These are phyloP conservation scores for Apiosordaria backusii DNA, from an alignment of 495 filamentous ascomycete species.

Conservation along the genomic window DNA sequence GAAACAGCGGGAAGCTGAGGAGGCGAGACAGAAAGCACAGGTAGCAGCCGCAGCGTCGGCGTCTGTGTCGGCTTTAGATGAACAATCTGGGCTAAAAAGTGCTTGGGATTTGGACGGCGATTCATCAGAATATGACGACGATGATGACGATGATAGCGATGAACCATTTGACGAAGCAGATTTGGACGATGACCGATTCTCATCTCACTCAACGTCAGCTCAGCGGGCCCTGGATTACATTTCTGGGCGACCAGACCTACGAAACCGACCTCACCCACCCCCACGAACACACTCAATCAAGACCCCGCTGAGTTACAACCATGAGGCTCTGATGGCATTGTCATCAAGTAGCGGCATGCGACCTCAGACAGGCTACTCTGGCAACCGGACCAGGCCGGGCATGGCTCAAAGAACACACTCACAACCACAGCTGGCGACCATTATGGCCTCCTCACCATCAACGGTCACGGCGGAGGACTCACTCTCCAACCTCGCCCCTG, in stretches of 20 bases:
- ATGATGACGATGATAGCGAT: constrained; percentile 44
- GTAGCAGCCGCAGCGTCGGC: constrained; percentile 5
- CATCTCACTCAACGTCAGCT: constrained; percentile 27
- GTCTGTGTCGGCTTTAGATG: constrained; percentile 3
- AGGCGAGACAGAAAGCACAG: constrained; percentile 20
- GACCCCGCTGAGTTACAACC: constrained; percentile 30
- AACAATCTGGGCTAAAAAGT: constrained; percentile 34
- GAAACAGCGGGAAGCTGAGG: constrained; percentile 31
- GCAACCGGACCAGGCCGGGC: constrained; percentile 31
- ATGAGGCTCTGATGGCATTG: constrained; percentile 33
- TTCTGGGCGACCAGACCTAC: constrained; percentile 35
- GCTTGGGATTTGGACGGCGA: constrained; percentile 47
- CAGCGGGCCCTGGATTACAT: constrained; percentile 50
- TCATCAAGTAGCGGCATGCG: constrained; percentile 32
- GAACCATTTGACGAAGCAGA: constrained; percentile 33
- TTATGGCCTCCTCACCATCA: constrained; percentile 18
- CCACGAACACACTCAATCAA: constrained; percentile 16
- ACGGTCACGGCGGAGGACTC: constrained; percentile 18
- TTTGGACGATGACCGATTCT: constrained; percentile 33
- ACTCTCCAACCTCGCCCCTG: constrained; percentile 17
- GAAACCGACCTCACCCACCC: constrained; percentile 3
- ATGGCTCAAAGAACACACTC: constrained; percentile 44
- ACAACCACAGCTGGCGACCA: constrained; percentile 40
- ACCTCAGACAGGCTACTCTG: constrained; percentile 46
- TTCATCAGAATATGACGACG: constrained; percentile 22